These are phyloP conservation scores for Raddia guianensis DNA, from an alignment of 176 grass and related monocot species.

Conservation along the genomic window DNA sequence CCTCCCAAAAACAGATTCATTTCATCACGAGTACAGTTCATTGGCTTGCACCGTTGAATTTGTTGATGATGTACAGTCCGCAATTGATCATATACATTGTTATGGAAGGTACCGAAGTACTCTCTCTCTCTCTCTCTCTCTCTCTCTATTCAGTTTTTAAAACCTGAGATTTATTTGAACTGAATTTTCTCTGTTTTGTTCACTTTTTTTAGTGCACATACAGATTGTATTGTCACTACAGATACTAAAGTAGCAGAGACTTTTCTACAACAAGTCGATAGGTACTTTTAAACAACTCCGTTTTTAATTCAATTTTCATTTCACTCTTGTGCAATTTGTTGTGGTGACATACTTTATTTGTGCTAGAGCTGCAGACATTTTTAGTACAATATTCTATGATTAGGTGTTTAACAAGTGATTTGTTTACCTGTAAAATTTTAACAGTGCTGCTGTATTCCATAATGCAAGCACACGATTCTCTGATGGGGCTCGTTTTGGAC, in stretches of 20 bases:
- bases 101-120: constrained; percentile 74
- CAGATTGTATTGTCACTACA: constrained; percentile 81
- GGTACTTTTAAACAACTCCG: constrained; percentile 45
- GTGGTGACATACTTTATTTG: background rate
- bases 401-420: constrained; percentile 29
- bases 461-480: constrained; percentile 96
- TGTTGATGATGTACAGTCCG: constrained; percentile 81
- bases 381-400: constrained; percentile 12
- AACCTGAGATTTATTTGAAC: constrained; percentile 26
- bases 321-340: constrained; percentile 14
- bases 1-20: constrained; percentile 61
- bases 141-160: background rate
- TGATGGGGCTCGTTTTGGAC: constrained; percentile 94
- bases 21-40: constrained; percentile 87
- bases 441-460: constrained; percentile 89
- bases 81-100: constrained; percentile 88
- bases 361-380: background rate
- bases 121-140: background rate
- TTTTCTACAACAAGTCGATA: constrained; percentile 87
- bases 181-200: background rate
- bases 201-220: constrained; percentile 73
- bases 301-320: constrained; percentile 15
- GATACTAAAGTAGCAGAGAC: constrained; percentile 68
- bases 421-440: constrained; percentile 23
- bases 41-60: constrained; percentile 86